Conservation (phyloP, 805 yeast species). For the Sugiyamaella americana region DNA sequence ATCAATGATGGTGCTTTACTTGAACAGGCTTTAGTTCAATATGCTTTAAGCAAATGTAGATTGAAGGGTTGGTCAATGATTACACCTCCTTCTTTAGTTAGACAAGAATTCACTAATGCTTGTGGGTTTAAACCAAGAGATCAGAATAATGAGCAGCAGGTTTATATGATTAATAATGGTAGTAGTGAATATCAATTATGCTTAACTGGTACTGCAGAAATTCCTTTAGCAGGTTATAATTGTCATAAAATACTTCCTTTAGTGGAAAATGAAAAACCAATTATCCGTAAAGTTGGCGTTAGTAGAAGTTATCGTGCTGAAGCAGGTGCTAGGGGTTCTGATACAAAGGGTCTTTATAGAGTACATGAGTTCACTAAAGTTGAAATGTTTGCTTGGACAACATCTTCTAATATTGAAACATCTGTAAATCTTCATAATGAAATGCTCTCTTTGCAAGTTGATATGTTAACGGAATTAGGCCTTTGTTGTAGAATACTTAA, state of each 20-base stretch:
- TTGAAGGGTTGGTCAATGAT: slow-evolving; percentile 59
- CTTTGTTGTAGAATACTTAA: slow-evolving; percentile 72
- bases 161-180: slow-evolving; percentile 50
- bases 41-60: slow-evolving; percentile 63
- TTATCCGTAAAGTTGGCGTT: slow-evolving; percentile 66
- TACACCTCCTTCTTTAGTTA: slow-evolving; percentile 81
- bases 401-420: slow-evolving; percentile 28
- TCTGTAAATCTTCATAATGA: slow-evolving; percentile 44
- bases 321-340: slow-evolving; percentile 94
- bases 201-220: slow-evolving; percentile 92
- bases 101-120: slow-evolving; percentile 68
- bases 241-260: slow-evolving; percentile 43
- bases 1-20: slow-evolving; percentile 78
- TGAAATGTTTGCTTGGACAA: slow-evolving; percentile 76
- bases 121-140: slow-evolving; percentile 96
- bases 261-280: slow-evolving; percentile 27
- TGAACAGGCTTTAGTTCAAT: slow-evolving; percentile 86
- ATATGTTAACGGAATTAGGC: slow-evolving; percentile 61
- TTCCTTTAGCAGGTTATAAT: slow-evolving; percentile 79
- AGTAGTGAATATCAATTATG: slow-evolving; percentile 46
- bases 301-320: slow-evolving; percentile 90
- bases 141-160: slow-evolving; percentile 77
- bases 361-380: slow-evolving; percentile 97
- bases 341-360: slow-evolving; percentile 84
- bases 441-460: slow-evolving; percentile 58